These are phyloP conservation scores for Cardamine chenopodiifolia DNA, from an alignment of 345 rosid genomes.

Conservation along the genomic window DNA sequence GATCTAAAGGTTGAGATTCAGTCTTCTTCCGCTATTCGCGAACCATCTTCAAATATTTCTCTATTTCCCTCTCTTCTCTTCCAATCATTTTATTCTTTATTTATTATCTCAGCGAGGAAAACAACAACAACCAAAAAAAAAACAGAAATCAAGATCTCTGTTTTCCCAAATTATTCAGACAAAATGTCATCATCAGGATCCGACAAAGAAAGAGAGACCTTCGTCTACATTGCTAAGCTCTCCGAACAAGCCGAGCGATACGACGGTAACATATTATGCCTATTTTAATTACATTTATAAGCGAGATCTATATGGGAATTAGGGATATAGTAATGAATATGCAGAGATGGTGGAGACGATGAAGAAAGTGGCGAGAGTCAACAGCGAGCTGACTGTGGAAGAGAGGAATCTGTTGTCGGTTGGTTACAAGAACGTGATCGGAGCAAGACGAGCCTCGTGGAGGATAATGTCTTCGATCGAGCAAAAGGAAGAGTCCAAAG, in stretches of 20 bases:
- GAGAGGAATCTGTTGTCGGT: constrained; percentile 97
- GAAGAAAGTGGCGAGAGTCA: constrained; percentile 81
- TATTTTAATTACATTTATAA: neutral
- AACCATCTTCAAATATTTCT: constrained; percentile 38
- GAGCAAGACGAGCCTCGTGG: constrained; percentile 95
- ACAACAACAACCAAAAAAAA: neutral
- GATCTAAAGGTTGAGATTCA: constrained; percentile 62
- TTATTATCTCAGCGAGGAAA: neutral
- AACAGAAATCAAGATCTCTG: constrained; percentile 1
- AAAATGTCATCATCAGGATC: constrained; percentile 46
- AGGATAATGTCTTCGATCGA: constrained; percentile 96
- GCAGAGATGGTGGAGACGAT: constrained; percentile 98
- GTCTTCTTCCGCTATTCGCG: constrained; percentile 51
- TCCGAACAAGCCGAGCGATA: constrained; percentile 96
- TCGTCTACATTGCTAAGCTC: constrained; percentile 93
- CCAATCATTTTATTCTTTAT: constrained; percentile 7
- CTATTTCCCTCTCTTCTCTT: constrained; percentile 29
- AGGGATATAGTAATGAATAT: neutral
- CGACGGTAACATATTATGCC: constrained; percentile 54
- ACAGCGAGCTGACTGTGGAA: constrained; percentile 87
- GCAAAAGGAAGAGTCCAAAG: constrained; percentile 94
- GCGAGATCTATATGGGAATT: neutral
- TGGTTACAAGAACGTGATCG: constrained; percentile 89
- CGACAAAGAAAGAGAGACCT: constrained; percentile 83
- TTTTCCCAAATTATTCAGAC: constrained; percentile 29